Evolutionary conservation across 495 filamentous ascomycete genomes (phyloP).

Genomic region (Beverwykella pulmonaria): DNA sequence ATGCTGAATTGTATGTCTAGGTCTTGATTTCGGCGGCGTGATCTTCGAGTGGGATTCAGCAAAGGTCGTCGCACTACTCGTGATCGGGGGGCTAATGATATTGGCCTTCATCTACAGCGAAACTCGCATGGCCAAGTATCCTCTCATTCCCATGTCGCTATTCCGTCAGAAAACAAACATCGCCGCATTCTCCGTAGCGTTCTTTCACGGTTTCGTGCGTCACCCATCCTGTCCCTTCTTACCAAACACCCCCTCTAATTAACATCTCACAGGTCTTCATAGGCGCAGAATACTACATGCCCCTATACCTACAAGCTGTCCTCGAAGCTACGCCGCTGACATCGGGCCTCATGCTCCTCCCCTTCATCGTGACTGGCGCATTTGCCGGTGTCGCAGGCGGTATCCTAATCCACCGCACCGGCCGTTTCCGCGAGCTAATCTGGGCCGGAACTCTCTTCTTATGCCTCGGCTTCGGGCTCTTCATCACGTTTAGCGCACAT

Average conservation of each 20-base stretch:
- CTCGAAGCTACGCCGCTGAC: conserved; percentile 54
- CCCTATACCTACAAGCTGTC: conserved; percentile 61
- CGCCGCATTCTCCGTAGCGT: conserved; percentile 46
- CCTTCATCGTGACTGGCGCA: conserved; percentile 56
- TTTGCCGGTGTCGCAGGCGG: conserved; percentile 54
- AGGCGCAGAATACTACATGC: conserved; percentile 60
- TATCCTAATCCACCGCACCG: conserved; percentile 60
- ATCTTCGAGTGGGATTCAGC: conserved; percentile 45
- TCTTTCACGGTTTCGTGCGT: conserved; percentile 56
- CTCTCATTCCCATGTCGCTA: conserved; percentile 45
- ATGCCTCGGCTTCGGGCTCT: conserved; percentile 57
- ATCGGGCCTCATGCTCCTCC: conserved; percentile 58
- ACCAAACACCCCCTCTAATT: too few species aligned
- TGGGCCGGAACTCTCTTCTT: conserved; percentile 53
- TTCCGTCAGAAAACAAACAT: conserved; percentile 43
- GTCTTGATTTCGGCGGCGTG: conserved; percentile 47
- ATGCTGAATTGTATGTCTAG: conserved; percentile 30
- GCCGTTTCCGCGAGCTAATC: conserved; percentile 62
- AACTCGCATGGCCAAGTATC: conserved; percentile 42
- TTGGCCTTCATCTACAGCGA: conserved; percentile 45
- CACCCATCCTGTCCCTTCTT: background rate
- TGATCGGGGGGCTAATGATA: conserved; percentile 43
- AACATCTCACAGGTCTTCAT: conserved; percentile 47
- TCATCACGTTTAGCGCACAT: conserved; percentile 50
- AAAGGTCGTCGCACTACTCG: conserved; percentile 48